Base-by-base conservation (phyloP, 441 rosid species). In the Pelargonium citronellum region DNA sequence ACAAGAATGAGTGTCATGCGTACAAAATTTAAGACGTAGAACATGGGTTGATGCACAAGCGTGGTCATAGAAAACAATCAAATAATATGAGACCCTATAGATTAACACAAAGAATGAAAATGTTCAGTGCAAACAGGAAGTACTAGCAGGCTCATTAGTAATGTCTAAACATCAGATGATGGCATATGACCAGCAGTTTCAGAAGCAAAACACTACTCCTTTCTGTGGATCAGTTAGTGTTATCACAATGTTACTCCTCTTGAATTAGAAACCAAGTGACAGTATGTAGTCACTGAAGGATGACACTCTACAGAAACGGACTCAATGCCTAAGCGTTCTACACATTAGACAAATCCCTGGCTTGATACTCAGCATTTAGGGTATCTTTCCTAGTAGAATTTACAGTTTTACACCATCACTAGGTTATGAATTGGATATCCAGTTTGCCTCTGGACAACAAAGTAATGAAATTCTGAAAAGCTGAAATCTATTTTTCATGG, bases 401-500 rank as follows among this genome's bases (percentile, higher is more conserved):
- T 30, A 55, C 39, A 71, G 44, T 58, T 75, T 16, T 49, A 67
- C 3, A 17, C 64, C 15, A 57, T 24, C 60, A 66, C 57, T 39
- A 24, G 71, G 37, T 51, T 30, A 37, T 69, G 8, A 62, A 64
- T 24, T 51, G 37, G 37, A 5, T 49, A 73, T 55, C 44, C 68
- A 64, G 30, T 60, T 67, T 72, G 27, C 30, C 20, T 67, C 34
- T 30, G 37, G 57, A 69, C 39, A 73, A 64, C 51, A 64, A 61
- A 34, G 55, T 68, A 13, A 55, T 67, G 67, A 5, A 65, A 69
- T 22, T 15, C 72, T 74, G 80, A 71, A 68, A 79, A 72, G 67
- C 12, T 72, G 73, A 77, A 72, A 71, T 58, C 71, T 81, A 82
- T 67, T 74, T 68, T 71, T 72, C 72, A 39, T 39, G 58, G 72